Evolutionary conservation across 306 rosid genomes (phyloP).

Genomic region (Vigna hirtella): DNA sequence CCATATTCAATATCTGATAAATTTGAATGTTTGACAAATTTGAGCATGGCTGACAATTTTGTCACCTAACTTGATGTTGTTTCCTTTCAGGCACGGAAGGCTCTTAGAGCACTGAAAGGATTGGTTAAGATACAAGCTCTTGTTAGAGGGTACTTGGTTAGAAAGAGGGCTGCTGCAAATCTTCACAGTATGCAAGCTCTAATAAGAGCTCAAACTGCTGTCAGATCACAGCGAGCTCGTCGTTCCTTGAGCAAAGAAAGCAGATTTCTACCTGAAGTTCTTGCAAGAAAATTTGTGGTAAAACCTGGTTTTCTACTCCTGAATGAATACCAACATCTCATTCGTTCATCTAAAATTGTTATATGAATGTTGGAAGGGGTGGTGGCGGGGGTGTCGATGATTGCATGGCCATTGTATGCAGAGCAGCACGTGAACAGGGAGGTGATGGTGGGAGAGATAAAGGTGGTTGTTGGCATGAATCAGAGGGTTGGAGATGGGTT

Average conservation of each 20-base stretch:
- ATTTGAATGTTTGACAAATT: not conserved
- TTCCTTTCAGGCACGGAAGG: slow-evolving; percentile 78
- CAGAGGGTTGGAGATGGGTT: no score
- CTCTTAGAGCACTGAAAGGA: slow-evolving; percentile 86
- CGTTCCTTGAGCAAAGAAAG: slow-evolving; percentile 77
- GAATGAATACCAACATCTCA: not conserved
- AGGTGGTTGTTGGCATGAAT: no score
- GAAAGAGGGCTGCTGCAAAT: slow-evolving; percentile 90
- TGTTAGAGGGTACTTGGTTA: slow-evolving; percentile 84
- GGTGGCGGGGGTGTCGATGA: no score
- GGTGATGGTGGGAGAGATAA: no score
- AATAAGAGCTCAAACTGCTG: slow-evolving; percentile 79
- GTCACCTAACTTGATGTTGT: not conserved
- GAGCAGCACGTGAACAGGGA: no score
- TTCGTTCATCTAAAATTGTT: not conserved
- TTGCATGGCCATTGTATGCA: no score
- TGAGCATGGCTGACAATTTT: slow-evolving; percentile 14
- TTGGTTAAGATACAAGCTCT: slow-evolving; percentile 93
- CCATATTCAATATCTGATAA: slow-evolving; percentile 34
- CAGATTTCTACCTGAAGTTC: slow-evolving; percentile 55
- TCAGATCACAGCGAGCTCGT: slow-evolving; percentile 84
- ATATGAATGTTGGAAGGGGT: no score
- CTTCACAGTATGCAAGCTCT: slow-evolving; percentile 96
- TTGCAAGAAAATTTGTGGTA: slow-evolving; percentile 70
- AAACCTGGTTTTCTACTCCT: slow-evolving; percentile 11